A percentile compares a stretch with the other conserved stretches of the same genome.
Evolutionary conservation across 192 early-diverging fungal genomes (phyloP).

Genomic region (Allomyces macrogynus): DNA sequence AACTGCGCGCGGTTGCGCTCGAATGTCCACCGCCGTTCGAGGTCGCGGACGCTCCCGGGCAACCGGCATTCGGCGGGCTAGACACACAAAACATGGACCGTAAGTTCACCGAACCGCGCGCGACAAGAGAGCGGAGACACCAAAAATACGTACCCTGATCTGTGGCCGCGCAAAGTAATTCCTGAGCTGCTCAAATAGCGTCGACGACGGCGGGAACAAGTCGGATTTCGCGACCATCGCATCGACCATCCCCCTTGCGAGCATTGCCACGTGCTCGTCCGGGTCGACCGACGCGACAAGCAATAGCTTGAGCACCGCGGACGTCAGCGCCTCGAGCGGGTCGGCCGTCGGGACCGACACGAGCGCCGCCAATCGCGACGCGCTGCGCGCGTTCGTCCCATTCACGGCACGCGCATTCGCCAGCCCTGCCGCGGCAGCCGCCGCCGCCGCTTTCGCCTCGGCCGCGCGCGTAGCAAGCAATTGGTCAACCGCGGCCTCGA

Average conservation of each 20-base stretch:
- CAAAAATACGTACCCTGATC: constrained; percentile 37
- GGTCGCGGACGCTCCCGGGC: not conserved
- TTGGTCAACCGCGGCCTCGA: constrained; percentile 37
- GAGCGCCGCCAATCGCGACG: constrained; percentile 3
- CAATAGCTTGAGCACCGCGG: constrained; percentile 16
- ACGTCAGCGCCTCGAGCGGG: constrained; percentile 7
- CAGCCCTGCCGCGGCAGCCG: constrained; percentile 9
- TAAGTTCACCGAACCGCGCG: too few species aligned
- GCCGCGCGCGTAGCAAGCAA: constrained; percentile 17
- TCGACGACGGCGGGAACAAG: constrained; percentile 31
- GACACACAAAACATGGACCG: too few species aligned
- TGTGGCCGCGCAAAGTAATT: constrained; percentile 77
- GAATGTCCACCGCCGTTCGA: not conserved
- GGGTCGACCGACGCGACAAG: constrained; percentile 56
- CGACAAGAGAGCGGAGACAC: too few species aligned
- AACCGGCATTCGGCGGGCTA: not conserved
- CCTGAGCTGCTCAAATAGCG: constrained; percentile 66
- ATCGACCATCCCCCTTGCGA: constrained; percentile 1
- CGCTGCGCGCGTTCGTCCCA: constrained; percentile 13
- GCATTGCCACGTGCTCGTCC: constrained; percentile 7
- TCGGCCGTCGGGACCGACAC: constrained; percentile 4
- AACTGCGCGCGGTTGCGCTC: not conserved
- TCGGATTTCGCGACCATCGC: constrained; percentile 9
- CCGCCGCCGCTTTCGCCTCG: constrained; percentile 4
- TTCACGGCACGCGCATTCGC: constrained; percentile 12